phyloP scores from a whole-genome alignment of 257 asterid genomes.

The Marsdenia floribunda region DNA sequence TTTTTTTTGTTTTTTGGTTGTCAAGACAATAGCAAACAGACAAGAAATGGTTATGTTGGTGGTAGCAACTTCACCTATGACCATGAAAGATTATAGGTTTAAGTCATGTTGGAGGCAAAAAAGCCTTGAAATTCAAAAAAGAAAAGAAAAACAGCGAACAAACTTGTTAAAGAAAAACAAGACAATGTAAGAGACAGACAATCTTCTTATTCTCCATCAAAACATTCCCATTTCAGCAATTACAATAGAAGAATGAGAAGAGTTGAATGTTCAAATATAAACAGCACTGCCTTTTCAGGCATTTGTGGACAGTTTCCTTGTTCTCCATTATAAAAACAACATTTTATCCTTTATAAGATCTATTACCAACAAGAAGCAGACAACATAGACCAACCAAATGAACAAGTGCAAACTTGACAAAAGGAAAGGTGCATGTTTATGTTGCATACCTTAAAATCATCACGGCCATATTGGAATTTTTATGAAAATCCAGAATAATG shows the following conservation, averaged over 20 bases:
- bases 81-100: no score
- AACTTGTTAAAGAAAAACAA: not conserved
- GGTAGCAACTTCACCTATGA: no score
- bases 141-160: not conserved
- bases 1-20: no score
- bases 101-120: no score
- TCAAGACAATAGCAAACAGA: not conserved
- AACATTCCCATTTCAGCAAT: not conserved
- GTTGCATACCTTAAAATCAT: conserved; percentile 71
- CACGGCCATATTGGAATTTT: conserved; percentile 83
- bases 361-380: not conserved
- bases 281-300: not conserved
- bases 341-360: not conserved
- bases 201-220: not conserved
- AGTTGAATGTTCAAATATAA: conserved; percentile 1
- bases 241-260: not conserved
- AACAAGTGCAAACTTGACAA: not conserved
- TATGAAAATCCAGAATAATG: conserved; percentile 82
- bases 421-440: conserved; percentile 4
- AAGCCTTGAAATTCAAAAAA: no score
- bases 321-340: not conserved
- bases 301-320: not conserved
- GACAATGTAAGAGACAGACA: not conserved
- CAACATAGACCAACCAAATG: not conserved
- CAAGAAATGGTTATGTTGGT: no score